A percentile compares a stretch with the other conserved stretches of the same genome.
Evolutionary conservation across 2,329 filamentous ascomycete genomes (phyloP).

Genomic region (Cryphonectria carpinicola): DNA sequence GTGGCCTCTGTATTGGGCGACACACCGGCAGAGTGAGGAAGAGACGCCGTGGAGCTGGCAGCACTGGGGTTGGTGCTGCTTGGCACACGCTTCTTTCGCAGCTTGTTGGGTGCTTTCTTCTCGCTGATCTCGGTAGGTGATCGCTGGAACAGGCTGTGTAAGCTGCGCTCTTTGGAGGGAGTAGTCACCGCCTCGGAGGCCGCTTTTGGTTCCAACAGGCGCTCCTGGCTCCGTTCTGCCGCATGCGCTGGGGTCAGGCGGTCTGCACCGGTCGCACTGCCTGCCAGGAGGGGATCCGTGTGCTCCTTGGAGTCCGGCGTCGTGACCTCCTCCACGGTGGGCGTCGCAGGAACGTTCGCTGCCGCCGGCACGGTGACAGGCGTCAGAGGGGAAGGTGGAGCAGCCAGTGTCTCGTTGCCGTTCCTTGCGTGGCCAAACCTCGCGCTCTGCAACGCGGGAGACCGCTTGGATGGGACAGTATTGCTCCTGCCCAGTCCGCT

Average conservation of each 20-base stretch:
- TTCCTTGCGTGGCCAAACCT: conserved; percentile 60
- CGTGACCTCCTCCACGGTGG: conserved; percentile 42
- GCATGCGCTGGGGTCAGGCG: conserved; percentile 21
- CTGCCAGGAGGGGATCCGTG: conserved; percentile 22
- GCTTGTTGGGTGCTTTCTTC: conserved; percentile 81
- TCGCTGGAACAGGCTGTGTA: conserved; percentile 73
- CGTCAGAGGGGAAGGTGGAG: conserved; percentile 39
- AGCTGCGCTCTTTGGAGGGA: conserved; percentile 66
- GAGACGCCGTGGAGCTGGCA: conserved; percentile 84
- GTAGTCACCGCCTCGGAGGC: conserved; percentile 47
- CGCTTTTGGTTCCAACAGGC: conserved; percentile 46
- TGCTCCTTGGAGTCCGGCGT: conserved; percentile 34
- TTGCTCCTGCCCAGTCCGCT: conserved; percentile 72
- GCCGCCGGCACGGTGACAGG: conserved; percentile 49
- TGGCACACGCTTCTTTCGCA: conserved; percentile 83
- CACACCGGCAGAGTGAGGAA: conserved; percentile 53
- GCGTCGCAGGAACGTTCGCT: conserved; percentile 51
- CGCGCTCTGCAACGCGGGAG: conserved; percentile 69
- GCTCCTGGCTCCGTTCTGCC: conserved; percentile 55
- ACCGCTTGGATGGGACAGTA: conserved; percentile 89
- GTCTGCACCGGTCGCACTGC: conserved; percentile 10
- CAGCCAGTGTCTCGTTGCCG: conserved; percentile 36
- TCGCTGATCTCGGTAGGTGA: conserved; percentile 66
- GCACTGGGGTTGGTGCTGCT: conserved; percentile 82
- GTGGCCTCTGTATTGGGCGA: conserved; percentile 52